phyloP scores from a whole-genome alignment of 2,329 filamentous ascomycete genomes.

The Xylariaceae sp. region DNA sequence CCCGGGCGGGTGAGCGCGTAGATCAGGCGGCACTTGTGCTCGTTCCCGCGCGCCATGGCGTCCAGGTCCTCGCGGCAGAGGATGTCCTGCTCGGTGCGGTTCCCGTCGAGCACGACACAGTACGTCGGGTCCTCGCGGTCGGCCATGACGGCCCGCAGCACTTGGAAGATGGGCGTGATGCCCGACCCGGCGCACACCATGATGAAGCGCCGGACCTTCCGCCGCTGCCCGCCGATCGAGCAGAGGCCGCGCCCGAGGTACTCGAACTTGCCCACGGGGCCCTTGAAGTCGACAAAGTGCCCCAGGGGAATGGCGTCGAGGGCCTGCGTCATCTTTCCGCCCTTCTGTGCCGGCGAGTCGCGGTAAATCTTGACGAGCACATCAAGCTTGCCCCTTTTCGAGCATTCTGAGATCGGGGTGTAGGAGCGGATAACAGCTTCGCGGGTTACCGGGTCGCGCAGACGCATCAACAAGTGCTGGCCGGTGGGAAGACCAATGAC shows the following conservation, averaged over 20 bases:
- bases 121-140: conserved; percentile 55
- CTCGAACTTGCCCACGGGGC: conserved; percentile 77
- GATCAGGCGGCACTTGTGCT: conserved; percentile 53
- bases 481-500: conserved; percentile 70
- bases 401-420: conserved; percentile 67
- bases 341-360: conserved; percentile 45
- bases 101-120: conserved; percentile 73
- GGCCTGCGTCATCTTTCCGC: conserved; percentile 76
- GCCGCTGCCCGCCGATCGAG: conserved; percentile 46
- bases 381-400: conserved; percentile 56
- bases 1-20: conserved; percentile 61
- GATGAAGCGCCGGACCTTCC: conserved; percentile 58
- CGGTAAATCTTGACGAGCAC: conserved; percentile 80
- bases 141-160: conserved; percentile 65
- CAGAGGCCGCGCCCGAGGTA: conserved; percentile 65
- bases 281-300: conserved; percentile 75
- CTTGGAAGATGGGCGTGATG: conserved; percentile 86
- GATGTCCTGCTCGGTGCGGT: conserved; percentile 73
- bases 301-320: conserved; percentile 67
- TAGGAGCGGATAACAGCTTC: conserved; percentile 79
- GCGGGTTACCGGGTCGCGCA: conserved; percentile 61
- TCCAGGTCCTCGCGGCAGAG: conserved; percentile 70
- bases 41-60: conserved; percentile 43
- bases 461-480: conserved; percentile 78
- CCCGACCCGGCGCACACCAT: conserved; percentile 90